Percentiles rank a stretch among this genome's conserved stretches.
Evolutionary conservation across 2,329 filamentous ascomycete species (phyloP).

Genomic region (Akanthomyces dipterigenus): DNA sequence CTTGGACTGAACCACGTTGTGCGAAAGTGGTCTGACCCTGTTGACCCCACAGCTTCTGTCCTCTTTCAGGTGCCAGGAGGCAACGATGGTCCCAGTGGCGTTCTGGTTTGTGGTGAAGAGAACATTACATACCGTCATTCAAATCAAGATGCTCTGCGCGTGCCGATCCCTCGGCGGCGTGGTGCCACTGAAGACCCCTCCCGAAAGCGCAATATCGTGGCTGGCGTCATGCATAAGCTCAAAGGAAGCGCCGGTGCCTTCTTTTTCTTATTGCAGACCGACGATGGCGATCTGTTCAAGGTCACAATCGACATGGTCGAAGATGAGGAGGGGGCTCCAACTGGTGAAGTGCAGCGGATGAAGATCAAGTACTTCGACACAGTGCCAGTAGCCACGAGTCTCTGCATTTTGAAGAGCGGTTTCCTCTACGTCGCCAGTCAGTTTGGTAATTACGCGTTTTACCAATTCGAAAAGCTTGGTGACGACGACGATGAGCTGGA

Average conservation of each 20-base stretch:
- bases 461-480: constrained; percentile 94
- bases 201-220: constrained; percentile 77
- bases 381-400: constrained; percentile 75
- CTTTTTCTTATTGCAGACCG: constrained; percentile 92
- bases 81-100: constrained; percentile 86
- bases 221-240: constrained; percentile 96
- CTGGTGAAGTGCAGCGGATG: constrained; percentile 72
- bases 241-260: constrained; percentile 77
- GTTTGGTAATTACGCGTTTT: constrained; percentile 88
- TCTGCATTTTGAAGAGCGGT: constrained; percentile 91
- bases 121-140: constrained; percentile 96
- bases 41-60: constrained; percentile 81
- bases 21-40: constrained; percentile 89
- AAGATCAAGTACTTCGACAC: constrained; percentile 99
- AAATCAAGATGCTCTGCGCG: constrained; percentile 81
- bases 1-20: constrained; percentile 96
- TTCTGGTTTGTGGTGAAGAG: constrained; percentile 89
- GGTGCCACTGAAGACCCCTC: constrained; percentile 89
- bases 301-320: constrained; percentile 87
- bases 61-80: constrained; percentile 95
- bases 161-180: constrained; percentile 79
- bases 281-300: constrained; percentile 98
- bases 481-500: constrained; percentile 89
- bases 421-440: constrained; percentile 92
- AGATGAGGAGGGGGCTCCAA: constrained; percentile 69